Percentiles rank a stretch among this genome's conserved stretches.
Evolutionary conservation across 2,329 filamentous ascomycete genomes (phyloP).

Genomic region (Sclerotinia sclerotiorum): DNA sequence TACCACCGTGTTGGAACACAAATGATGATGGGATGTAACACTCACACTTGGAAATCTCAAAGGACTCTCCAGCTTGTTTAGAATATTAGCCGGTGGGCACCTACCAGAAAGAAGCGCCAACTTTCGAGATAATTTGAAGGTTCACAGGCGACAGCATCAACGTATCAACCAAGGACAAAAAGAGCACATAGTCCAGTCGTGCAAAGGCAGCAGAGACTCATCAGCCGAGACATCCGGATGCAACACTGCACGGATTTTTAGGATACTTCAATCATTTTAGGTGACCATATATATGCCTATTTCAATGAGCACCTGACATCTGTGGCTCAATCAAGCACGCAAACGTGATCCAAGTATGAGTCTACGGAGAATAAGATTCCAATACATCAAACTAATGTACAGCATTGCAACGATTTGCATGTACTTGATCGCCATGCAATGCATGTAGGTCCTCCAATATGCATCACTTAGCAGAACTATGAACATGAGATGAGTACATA

Average conservation of each 20-base stretch:
- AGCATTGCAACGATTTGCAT: neutral
- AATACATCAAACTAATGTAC: slow-evolving; percentile 6
- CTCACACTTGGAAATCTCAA: neutral
- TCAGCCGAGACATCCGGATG: neutral
- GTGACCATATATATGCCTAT: neutral
- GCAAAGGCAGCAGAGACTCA: neutral
- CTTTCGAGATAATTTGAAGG: neutral
- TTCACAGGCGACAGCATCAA: neutral
- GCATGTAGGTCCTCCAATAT: neutral
- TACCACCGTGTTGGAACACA: neutral
- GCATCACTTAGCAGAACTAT: neutral
- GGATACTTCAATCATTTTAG: neutral
- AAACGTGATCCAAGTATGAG: neutral
- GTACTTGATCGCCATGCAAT: neutral
- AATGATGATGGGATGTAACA: neutral
- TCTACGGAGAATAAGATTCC: slow-evolving; percentile 7
- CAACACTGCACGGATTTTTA: neutral
- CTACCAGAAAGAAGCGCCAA: neutral
- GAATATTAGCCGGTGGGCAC: neutral
- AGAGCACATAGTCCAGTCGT: neutral
- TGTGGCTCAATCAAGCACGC: neutral
- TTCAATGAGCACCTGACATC: neutral
- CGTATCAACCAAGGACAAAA: neutral
- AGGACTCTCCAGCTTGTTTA: neutral
- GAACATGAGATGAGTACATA: neutral